Evolutionary conservation across 2,329 filamentous ascomycete genomes (phyloP).

Genomic region (Tolypocladium tundrense): DNA sequence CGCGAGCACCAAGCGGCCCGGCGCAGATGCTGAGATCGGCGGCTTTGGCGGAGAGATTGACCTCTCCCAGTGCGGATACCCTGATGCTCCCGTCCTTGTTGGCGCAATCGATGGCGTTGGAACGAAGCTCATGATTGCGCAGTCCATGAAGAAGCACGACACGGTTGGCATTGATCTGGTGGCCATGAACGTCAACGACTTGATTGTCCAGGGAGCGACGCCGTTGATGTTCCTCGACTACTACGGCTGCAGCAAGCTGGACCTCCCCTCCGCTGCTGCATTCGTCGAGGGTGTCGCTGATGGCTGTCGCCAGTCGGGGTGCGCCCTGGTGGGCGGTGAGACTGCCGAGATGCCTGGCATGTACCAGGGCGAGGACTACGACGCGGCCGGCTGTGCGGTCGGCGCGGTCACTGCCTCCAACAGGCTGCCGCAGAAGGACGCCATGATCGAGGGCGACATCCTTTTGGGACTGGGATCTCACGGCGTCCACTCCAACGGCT

Average conservation of each 20-base stretch:
- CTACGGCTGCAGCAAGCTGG: constrained; percentile 85
- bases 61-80: constrained; percentile 62
- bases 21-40: constrained; percentile 87
- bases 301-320: constrained; percentile 76
- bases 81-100: constrained; percentile 70
- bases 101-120: constrained; percentile 93
- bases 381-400: constrained; percentile 82
- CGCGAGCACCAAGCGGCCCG: constrained; percentile 71
- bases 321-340: constrained; percentile 90
- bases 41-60: constrained; percentile 69
- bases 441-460: constrained; percentile 75
- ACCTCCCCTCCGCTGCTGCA: constrained; percentile 65
- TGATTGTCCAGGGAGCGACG: constrained; percentile 90
- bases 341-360: constrained; percentile 98
- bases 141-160: constrained; percentile 79
- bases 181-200: constrained; percentile 98
- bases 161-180: constrained; percentile 95
- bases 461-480: constrained; percentile 77
- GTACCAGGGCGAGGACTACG: constrained; percentile 82
- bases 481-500: constrained; percentile 93
- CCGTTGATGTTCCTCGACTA: constrained; percentile 97
- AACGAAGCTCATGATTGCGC: constrained; percentile 93
- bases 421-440: constrained; percentile 63
- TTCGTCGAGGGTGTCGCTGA: constrained; percentile 87
- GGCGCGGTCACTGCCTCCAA: constrained; percentile 64